Evolutionary conservation across 2,329 filamentous ascomycete genomes (phyloP), one percentile per base, ranked within the genome.

Genomic region (Colletotrichum simmondsii): DNA sequence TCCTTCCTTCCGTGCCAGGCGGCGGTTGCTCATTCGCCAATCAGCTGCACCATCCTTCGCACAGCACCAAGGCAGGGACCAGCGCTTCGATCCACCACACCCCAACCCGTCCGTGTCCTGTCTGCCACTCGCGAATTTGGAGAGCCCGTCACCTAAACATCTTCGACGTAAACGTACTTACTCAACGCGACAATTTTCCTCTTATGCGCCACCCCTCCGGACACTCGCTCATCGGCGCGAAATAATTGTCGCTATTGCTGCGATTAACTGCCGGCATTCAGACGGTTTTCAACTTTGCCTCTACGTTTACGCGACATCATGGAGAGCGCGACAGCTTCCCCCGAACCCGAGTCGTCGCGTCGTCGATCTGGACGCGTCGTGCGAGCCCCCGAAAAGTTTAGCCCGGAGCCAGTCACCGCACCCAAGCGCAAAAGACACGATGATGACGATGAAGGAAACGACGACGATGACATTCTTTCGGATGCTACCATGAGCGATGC

Each of bases 281-380:
- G 53, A 52, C 46, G 61, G 53, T 54, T 37, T 26, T 4, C 49
- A 10, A 26, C 7, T 28, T 8, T 14, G 53, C 30, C 49, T n/a
- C 37, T 57, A 14, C 68, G 72, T 26, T 64, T 57, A 19, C 68
- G 72, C 66, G 70, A 74, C 61, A 73, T 80, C 76, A 86, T 87
- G 83, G 87, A 90, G 77, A 88, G 88, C 83, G 85, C 87, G 81
- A 87, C 85, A 78, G 83, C 85, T 75, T 87, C 88, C 62, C 86
- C 88, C 74, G 86, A 88, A 68, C 83, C 85, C 74, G 85, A 87
- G 74, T 82, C 86, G 78, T 85, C 87, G 83, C 88, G 88, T 86
- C 91, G 92, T 81, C 90, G 91, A 76, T 93, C 92, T 49, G 90
- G 91, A 90, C 91, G 91, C 89, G 90, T 91, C 84, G 87, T 90